Conservation (phyloP, 2,329 filamentous ascomycete genomes). For the Penicillium sp. region DNA sequence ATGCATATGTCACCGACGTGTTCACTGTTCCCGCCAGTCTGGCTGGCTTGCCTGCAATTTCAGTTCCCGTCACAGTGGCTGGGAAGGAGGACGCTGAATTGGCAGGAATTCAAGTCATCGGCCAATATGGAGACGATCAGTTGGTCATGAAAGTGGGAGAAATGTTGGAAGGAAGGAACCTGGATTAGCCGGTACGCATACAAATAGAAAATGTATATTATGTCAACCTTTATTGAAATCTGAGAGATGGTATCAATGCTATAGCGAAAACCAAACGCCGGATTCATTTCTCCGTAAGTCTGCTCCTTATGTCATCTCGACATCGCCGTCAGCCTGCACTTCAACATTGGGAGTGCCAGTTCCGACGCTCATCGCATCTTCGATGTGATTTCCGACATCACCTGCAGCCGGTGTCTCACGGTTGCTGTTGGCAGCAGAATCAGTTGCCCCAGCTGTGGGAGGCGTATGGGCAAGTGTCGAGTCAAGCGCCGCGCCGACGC, state of each 20-base stretch:
- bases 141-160: slow-evolving; percentile 42
- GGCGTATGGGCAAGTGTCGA: slow-evolving; percentile 20
- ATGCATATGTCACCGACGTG: slow-evolving; percentile 88
- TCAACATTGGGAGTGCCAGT: slow-evolving; percentile 24
- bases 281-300: neutral
- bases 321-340: slow-evolving; percentile 27
- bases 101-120: slow-evolving; percentile 48
- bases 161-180: slow-evolving; percentile 31
- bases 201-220: slow-evolving; percentile 13
- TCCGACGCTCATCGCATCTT: slow-evolving; percentile 27
- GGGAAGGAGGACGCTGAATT: slow-evolving; percentile 18
- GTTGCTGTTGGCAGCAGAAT: slow-evolving; percentile 25
- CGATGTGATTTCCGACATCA: slow-evolving; percentile 17
- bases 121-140: slow-evolving; percentile 49
- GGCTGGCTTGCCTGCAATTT: slow-evolving; percentile 85
- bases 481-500: slow-evolving; percentile 34
- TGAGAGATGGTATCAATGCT: slow-evolving; percentile 20
- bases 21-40: slow-evolving; percentile 94
- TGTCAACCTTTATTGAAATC: neutral
- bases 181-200: slow-evolving; percentile 13
- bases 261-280: slow-evolving; percentile 7
- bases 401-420: slow-evolving; percentile 19
- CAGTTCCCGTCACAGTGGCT: slow-evolving; percentile 63
- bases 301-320: slow-evolving; percentile 31
- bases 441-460: slow-evolving; percentile 16